Conservation (phyloP, 306 rosid genomes). For the Malus domestica region ASM211411v1 NC_041801.1:10865001-10865500, state of each 20-base stretch:
- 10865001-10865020: neutral
- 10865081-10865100: constrained; percentile 92
- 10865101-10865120: constrained; percentile 91
- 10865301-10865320: neutral
- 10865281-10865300: neutral
- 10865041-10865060: constrained; percentile 99
- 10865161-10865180: constrained; percentile 34
- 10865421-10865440: constrained; percentile 81
- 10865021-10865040: constrained; percentile 21
- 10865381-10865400: constrained; percentile 1
- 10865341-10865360: constrained; percentile 5
- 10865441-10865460: constrained; percentile 95
- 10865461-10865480: constrained; percentile 89
- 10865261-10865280: neutral
- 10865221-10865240: neutral
- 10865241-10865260: neutral
- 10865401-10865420: constrained; percentile 37
- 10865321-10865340: neutral
- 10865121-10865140: constrained; percentile 95
- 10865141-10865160: constrained; percentile 60
- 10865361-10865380: neutral
- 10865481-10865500: constrained; percentile 96
- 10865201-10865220: constrained; percentile 10
- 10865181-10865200: neutral
- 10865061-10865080: constrained; percentile 91